Percentiles rank a stretch among this genome's conserved stretches.
Evolutionary conservation across 1,284 basidiomycete species (phyloP).

Genomic region (Cutaneotrichosporon sp.): DNA sequence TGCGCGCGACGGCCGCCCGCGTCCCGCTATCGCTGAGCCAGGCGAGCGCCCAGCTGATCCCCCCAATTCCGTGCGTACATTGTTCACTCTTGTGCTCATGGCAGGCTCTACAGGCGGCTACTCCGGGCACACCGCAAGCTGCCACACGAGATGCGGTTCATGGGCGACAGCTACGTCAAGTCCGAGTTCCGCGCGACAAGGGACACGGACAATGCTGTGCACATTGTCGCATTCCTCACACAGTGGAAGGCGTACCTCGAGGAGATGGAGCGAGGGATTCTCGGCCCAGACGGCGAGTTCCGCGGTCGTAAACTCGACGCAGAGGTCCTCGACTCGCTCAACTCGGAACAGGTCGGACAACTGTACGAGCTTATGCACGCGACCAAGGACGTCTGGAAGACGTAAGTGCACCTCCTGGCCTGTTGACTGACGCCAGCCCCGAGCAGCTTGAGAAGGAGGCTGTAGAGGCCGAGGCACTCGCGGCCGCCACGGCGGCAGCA

Average conservation of each 20-base stretch:
- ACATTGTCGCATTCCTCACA: constrained; percentile 85
- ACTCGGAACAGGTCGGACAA: constrained; percentile 78
- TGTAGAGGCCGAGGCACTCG: constrained; percentile 9
- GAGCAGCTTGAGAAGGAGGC: constrained; percentile 16
- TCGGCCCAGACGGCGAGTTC: constrained; percentile 21
- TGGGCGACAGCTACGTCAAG: constrained; percentile 86
- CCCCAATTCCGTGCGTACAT: constrained; percentile 66
- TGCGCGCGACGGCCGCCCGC: constrained; percentile 52
- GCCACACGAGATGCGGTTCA: constrained; percentile 70
- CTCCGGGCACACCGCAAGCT: constrained; percentile 71
- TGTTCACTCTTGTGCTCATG: not conserved
- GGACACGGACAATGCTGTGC: constrained; percentile 71
- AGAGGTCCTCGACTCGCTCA: constrained; percentile 80
- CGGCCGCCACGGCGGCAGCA: not conserved
- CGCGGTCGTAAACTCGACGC: constrained; percentile 72
- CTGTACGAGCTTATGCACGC: constrained; percentile 88
- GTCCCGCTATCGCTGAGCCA: constrained; percentile 57
- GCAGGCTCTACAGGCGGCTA: constrained; percentile 71
- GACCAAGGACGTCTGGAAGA: constrained; percentile 76
- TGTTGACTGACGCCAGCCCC: constrained; percentile 8
- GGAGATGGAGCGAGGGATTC: constrained; percentile 49
- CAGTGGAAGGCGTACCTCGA: constrained; percentile 92
- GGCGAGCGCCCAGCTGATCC: constrained; percentile 66
- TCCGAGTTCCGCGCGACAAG: constrained; percentile 79
- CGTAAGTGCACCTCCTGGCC: constrained; percentile 27